A percentile compares a stretch with the other conserved stretches of the same genome.
Conservation (phyloP, 805 yeast genomes). For the Yamadazyma paraphyllophila region DNA sequence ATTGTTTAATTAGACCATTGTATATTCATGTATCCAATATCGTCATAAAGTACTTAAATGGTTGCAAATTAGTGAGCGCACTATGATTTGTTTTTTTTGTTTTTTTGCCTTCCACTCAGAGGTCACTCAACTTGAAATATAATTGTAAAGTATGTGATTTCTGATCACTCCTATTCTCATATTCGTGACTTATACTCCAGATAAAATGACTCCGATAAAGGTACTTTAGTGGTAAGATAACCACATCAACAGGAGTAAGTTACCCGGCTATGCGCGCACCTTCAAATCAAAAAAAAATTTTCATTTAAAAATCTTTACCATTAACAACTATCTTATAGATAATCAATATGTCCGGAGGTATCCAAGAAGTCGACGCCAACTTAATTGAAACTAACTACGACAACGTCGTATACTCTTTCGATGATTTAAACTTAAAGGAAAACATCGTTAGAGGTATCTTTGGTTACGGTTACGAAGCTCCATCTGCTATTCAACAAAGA, state of each 20-base stretch:
- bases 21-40: not conserved
- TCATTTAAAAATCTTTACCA: conserved; percentile 6
- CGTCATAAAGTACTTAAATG: not conserved
- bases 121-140: too few species aligned
- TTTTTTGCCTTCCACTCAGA: too few species aligned
- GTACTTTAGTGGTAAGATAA: not conserved
- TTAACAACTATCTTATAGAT: conserved; percentile 2
- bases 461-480: conserved; percentile 78
- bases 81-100: not conserved
- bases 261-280: conserved; percentile 8
- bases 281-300: conserved; percentile 7
- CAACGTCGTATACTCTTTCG: conserved; percentile 73
- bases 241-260: not conserved
- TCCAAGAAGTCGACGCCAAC: conserved; percentile 76
- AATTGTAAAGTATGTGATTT: too few species aligned
- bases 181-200: too few species aligned
- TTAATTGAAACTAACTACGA: conserved; percentile 94
- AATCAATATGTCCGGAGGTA: conserved; percentile 58
- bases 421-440: conserved; percentile 72
- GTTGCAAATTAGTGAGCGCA: conserved; percentile 1
- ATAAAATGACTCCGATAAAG: not conserved
- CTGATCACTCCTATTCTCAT: too few species aligned
- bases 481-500: conserved; percentile 79
- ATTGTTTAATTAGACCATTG: not conserved
- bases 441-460: conserved; percentile 74